Evolutionary conservation across 2,329 filamentous ascomycete species (phyloP).

Genomic region (Zymoseptoria ardabiliae): DNA sequence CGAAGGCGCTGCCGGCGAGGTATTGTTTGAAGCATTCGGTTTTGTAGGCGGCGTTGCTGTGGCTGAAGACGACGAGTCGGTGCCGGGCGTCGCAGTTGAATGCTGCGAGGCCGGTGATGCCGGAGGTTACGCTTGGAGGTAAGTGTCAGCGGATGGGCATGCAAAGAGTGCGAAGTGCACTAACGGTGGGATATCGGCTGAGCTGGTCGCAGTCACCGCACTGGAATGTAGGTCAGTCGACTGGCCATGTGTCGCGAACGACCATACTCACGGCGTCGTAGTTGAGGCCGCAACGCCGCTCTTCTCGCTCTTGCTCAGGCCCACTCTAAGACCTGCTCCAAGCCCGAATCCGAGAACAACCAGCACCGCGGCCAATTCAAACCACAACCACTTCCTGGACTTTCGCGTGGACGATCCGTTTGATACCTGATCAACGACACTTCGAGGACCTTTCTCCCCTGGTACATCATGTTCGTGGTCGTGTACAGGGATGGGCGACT

Average conservation of each 20-base stretch:
- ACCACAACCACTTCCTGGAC: constrained; percentile 2
- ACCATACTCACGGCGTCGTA: not conserved
- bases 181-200: not conserved
- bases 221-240: not conserved
- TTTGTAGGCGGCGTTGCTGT: constrained; percentile 2
- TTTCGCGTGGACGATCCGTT: not conserved
- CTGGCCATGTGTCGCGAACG: not conserved
- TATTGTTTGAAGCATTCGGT: constrained; percentile 10
- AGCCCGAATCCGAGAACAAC: constrained; percentile 6
- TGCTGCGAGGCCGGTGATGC: constrained; percentile 10
- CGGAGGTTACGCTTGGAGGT: constrained; percentile 5
- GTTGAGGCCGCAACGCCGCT: not conserved
- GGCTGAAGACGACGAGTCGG: not conserved
- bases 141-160: not conserved
- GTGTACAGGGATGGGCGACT: not conserved
- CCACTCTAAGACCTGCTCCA: constrained; percentile 6
- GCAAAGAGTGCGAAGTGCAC: too few species aligned
- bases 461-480: too few species aligned
- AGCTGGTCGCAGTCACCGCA: not conserved
- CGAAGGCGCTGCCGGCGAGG: constrained; percentile 1
- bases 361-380: constrained; percentile 1
- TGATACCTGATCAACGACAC: too few species aligned
- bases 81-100: constrained; percentile 8
- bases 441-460: not conserved
- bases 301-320: constrained; percentile 1